phyloP scores from a whole-genome alignment of 2,329 filamentous ascomycete genomes.

The Trichoderma aggressivum region DNA sequence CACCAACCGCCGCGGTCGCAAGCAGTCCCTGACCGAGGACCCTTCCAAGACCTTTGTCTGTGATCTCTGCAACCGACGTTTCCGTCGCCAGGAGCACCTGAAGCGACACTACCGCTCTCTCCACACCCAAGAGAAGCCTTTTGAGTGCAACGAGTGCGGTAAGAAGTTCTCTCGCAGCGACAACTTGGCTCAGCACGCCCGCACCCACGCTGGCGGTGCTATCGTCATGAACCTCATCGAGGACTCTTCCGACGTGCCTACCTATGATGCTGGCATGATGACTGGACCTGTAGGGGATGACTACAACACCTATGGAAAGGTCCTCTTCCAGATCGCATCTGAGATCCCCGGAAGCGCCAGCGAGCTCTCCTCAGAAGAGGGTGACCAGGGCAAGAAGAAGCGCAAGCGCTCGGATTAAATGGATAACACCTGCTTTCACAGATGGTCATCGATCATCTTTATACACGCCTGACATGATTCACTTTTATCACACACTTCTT shows the following conservation, averaged over 20 bases:
- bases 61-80: slow-evolving; percentile 91
- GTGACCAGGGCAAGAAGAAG: slow-evolving; percentile 50
- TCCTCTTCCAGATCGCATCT: slow-evolving; percentile 77
- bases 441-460: background rate
- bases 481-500: slow-evolving; percentile 17
- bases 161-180: slow-evolving; percentile 99
- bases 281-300: slow-evolving; percentile 53
- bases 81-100: slow-evolving; percentile 96
- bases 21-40: slow-evolving; percentile 96
- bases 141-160: slow-evolving; percentile 94
- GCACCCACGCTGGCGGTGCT: slow-evolving; percentile 86
- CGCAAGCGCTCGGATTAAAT: slow-evolving; percentile 72
- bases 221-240: slow-evolving; percentile 89
- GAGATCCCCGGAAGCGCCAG: slow-evolving; percentile 65
- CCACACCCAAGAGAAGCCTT: slow-evolving; percentile 97
- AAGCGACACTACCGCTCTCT: slow-evolving; percentile 98
- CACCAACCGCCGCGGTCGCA: slow-evolving; percentile 88
- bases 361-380: slow-evolving; percentile 55
- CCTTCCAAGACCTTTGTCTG: slow-evolving; percentile 98
- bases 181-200: slow-evolving; percentile 92
- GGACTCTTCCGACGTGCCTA: slow-evolving; percentile 52
- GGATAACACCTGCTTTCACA: background rate
- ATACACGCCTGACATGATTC: slow-evolving; percentile 18
- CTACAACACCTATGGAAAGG: slow-evolving; percentile 66
- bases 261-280: slow-evolving; percentile 44